phyloP scores from a whole-genome alignment of 305 asterid species.

The Striga hermonthica region DNA sequence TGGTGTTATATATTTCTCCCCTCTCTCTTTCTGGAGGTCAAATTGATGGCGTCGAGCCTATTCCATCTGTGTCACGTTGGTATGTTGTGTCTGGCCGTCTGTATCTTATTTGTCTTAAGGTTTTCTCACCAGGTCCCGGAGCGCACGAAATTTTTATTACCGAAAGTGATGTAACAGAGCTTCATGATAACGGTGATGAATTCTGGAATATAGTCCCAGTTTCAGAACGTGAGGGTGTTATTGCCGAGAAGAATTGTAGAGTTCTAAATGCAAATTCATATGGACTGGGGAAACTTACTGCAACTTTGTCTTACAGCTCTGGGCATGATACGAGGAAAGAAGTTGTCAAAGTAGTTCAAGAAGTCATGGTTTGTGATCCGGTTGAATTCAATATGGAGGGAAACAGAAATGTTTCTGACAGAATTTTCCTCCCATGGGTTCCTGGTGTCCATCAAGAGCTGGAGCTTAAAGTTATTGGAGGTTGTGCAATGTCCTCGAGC shows the following conservation, averaged over 20 bases:
- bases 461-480: constrained; percentile 80
- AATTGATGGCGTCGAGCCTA: constrained; percentile 45
- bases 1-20: constrained; percentile 56
- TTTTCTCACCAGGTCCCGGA: constrained; percentile 62
- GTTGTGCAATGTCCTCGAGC: constrained; percentile 76
- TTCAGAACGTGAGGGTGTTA: constrained; percentile 35
- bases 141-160: constrained; percentile 71
- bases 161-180: constrained; percentile 59
- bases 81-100: constrained; percentile 66
- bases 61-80: constrained; percentile 74
- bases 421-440: constrained; percentile 76
- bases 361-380: constrained; percentile 87
- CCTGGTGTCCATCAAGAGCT: constrained; percentile 80
- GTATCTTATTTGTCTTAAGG: constrained; percentile 68
- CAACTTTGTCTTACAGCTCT: constrained; percentile 57
- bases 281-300: constrained; percentile 81
- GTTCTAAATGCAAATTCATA: constrained; percentile 57
- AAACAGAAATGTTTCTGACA: constrained; percentile 35
- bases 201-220: constrained; percentile 69
- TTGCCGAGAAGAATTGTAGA: constrained; percentile 40
- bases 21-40: constrained; percentile 54
- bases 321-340: constrained; percentile 56
- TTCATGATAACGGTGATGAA: constrained; percentile 48
- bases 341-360: constrained; percentile 77
- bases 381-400: constrained; percentile 53